Evolutionary conservation across 148 eudicot genomes (phyloP).

Genomic region (Euryodendron excelsum): DNA sequence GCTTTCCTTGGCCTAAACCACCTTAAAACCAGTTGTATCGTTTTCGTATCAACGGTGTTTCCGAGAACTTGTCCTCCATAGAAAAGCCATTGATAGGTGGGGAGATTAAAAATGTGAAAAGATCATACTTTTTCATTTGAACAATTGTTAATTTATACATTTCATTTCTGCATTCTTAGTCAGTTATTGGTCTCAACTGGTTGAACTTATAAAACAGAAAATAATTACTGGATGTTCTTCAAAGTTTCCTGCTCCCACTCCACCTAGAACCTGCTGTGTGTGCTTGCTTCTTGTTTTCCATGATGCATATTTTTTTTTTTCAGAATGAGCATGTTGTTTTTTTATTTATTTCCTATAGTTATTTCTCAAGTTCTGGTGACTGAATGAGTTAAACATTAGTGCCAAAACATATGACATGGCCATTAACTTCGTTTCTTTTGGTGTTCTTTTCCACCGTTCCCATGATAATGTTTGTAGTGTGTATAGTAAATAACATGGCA

Average conservation of each 20-base stretch:
- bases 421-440: not conserved
- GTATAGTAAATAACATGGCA: not conserved
- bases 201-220: no score
- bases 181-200: not conserved
- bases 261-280: not conserved
- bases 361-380: not conserved
- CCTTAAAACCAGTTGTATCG: not conserved
- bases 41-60: not conserved
- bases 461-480: not conserved
- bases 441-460: not conserved
- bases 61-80: not conserved
- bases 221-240: not conserved
- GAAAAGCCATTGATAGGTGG: not conserved
- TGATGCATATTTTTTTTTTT: not conserved
- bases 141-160: not conserved
- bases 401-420: not conserved
- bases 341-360: not conserved
- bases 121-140: not conserved
- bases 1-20: no score
- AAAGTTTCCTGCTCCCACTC: slow-evolving; percentile 1
- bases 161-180: not conserved
- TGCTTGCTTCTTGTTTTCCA: not conserved
- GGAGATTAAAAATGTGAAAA: not conserved
- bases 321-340: not conserved
- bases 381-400: not conserved